Evolutionary conservation across 2,329 filamentous ascomycete species (phyloP).

Genomic region (Dothidotthia symphoricarpi): DNA sequence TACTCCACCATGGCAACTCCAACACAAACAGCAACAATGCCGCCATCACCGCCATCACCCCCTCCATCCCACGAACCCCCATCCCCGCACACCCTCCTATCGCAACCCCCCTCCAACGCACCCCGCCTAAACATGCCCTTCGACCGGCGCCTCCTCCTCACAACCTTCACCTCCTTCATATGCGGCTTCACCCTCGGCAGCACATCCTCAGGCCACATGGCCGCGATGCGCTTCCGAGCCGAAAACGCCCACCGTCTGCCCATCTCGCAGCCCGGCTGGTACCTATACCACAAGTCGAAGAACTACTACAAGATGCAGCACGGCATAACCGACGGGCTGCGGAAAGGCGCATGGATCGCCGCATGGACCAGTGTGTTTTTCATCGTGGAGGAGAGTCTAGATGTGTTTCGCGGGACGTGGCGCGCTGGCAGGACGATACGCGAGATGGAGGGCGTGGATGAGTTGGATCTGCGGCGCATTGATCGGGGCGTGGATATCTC

Average conservation of each 20-base stretch:
- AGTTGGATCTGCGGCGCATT: conserved; percentile 30
- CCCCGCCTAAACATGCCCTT: conserved; percentile 62
- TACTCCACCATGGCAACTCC: conserved; percentile 5
- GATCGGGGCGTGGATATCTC: conserved; percentile 38
- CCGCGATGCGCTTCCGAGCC: conserved; percentile 82
- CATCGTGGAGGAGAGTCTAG: conserved; percentile 79
- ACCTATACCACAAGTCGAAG: conserved; percentile 97
- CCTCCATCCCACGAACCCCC: neutral
- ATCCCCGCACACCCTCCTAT: neutral
- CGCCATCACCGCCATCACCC: neutral
- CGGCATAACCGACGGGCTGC: conserved; percentile 73
- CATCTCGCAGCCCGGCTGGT: conserved; percentile 81
- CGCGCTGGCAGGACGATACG: conserved; percentile 43
- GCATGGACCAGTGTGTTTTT: conserved; percentile 76
- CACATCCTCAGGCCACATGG: conserved; percentile 68
- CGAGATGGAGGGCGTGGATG: conserved; percentile 40
- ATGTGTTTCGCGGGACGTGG: conserved; percentile 58
- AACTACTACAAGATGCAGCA: conserved; percentile 84
- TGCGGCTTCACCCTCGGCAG: conserved; percentile 71
- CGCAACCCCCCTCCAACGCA: conserved; percentile 12
- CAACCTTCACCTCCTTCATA: conserved; percentile 61
- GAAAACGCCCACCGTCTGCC: conserved; percentile 96
- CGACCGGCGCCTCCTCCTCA: conserved; percentile 63
- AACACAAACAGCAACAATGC: neutral
- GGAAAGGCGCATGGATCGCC: conserved; percentile 68